A percentile compares a stretch with the other conserved stretches of the same genome.
Conservation (phyloP, 2,329 filamentous ascomycete genomes). For the Nothophaeocryptopus gaeumannii region DNA sequence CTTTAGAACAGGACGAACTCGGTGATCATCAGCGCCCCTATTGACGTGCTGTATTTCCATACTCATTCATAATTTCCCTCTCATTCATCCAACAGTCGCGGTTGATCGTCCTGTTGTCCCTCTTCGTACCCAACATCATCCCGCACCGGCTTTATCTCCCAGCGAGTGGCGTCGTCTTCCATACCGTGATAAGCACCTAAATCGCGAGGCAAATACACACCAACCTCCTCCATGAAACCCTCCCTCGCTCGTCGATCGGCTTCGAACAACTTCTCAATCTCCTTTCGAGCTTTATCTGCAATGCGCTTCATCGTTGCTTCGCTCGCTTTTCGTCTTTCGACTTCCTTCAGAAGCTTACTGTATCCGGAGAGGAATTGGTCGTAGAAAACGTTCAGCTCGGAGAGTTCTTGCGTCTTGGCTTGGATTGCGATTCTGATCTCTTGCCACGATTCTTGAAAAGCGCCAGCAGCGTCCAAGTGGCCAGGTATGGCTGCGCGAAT, state of each 20-base stretch:
- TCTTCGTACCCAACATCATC: slow-evolving; percentile 4
- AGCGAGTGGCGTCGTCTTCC: slow-evolving; percentile 23
- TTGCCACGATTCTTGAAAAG: slow-evolving; percentile 66
- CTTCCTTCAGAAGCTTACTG: slow-evolving; percentile 78
- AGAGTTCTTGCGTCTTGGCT: slow-evolving; percentile 70
- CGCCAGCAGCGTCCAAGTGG: slow-evolving; percentile 62
- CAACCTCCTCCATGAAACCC: slow-evolving; percentile 75
- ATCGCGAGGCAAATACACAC: slow-evolving; percentile 70
- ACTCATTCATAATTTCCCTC: too few relatives aligned
- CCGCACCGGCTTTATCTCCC: slow-evolving; percentile 24
- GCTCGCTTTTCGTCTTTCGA: slow-evolving; percentile 68
- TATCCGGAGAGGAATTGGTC: slow-evolving; percentile 83
- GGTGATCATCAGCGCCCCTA: too few relatives aligned
- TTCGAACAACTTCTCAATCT: slow-evolving; percentile 67
- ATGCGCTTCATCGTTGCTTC: slow-evolving; percentile 72
- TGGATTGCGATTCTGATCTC: slow-evolving; percentile 70
- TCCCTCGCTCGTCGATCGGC: slow-evolving; percentile 71
- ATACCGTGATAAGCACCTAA: slow-evolving; percentile 28
- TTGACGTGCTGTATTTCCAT: too few relatives aligned
- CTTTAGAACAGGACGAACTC: too few relatives aligned
- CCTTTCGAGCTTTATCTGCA: slow-evolving; percentile 72
- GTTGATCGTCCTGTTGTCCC: neutral
- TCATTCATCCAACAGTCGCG: slow-evolving; percentile 13
- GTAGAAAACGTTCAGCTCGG: slow-evolving; percentile 76
- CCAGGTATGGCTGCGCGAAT: slow-evolving; percentile 64